Evolutionary conservation across 164 flowering plant species (phyloP), one percentile per base, ranked within the genome.

Genomic region (Stephania yunnanensis): DNA sequence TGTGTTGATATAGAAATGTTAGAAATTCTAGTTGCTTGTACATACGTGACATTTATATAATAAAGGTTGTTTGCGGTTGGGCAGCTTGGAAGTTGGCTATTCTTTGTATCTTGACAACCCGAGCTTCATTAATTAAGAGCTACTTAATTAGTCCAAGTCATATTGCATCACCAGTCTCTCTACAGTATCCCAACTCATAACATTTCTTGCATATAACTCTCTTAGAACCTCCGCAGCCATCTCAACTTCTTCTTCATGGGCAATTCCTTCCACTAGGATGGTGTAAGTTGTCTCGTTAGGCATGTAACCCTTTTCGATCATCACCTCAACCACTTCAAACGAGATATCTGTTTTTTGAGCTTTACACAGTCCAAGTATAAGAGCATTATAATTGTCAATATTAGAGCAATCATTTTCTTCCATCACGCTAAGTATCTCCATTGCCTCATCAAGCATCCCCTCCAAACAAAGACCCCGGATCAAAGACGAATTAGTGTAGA

Each of bases 81-180:
- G 9, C 5, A 5, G 66, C 25, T 61, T 61, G 66, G 25, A 61
- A 61, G 25, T 61, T 61, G 66, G 66, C 6, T 58, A 58, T 20
- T 17, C 22, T 58, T 15, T 36, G 42, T 36, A 9, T 48, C 53
- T 12, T 48, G 7, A 8, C 53, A 50, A 50, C 55, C 55, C 9
- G 55, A 50, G 55, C 7, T 61, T 61, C 66, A 36, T 36, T 36
- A 36, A 53, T 36, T 36, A 36, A 53, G 11, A 58, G 46, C 66
- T 72, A 9, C 68, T 19, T 75, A 25, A 25, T 25, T 25, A 74
- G 61, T 89, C 86, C 53, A 95, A 82, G 74, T 93, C 88, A 81
- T 89, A 88, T 67, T 93, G 97, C 92, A 95, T 87, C 50, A 80
- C 83, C 72, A 95, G 84, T 77, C 98, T 90, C 80, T 95, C 98